These are phyloP conservation scores for Malus hybrid DNA, from an alignment of 331 rosid genomes.

Conservation along the genomic window DNA sequence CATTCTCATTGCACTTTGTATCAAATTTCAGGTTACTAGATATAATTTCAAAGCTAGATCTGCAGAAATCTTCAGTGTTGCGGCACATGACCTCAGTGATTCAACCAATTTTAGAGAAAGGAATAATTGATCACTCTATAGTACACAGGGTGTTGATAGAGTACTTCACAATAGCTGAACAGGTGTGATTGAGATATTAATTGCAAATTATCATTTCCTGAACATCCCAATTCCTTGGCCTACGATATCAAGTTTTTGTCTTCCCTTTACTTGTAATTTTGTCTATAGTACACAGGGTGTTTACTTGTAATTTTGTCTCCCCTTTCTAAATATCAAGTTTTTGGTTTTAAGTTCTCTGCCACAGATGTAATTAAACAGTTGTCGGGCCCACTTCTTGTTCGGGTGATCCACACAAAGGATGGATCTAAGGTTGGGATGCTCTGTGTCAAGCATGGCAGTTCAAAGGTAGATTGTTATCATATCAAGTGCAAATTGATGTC, in stretches of 20 bases:
- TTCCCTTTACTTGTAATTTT: neutral
- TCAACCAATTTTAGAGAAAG: constrained; percentile 93
- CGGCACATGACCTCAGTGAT: constrained; percentile 71
- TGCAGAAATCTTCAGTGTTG: constrained; percentile 68
- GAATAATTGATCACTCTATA: constrained; percentile 92
- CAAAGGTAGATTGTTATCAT: constrained; percentile 48
- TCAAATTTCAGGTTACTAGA: constrained; percentile 56
- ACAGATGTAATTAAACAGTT: constrained; percentile 72
- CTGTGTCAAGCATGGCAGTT: constrained; percentile 83
- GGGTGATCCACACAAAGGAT: constrained; percentile 80
- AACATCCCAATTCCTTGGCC: neutral
- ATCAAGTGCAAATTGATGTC: neutral
- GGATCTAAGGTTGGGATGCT: constrained; percentile 80
- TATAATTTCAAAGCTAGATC: constrained; percentile 65
- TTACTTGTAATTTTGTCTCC: neutral
- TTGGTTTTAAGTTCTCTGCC: constrained; percentile 57
- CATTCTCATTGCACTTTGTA: neutral
- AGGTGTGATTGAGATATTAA: constrained; percentile 37
- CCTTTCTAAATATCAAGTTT: constrained; percentile 31
- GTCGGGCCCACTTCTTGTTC: constrained; percentile 68
- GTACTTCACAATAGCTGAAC: constrained; percentile 71
- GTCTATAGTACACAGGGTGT: neutral
- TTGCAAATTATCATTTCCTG: neutral
- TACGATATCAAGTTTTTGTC: neutral
- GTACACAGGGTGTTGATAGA: constrained; percentile 70